Evolutionary conservation across 305 asterid genomes (phyloP), one percentile per base, ranked within the genome.

Genomic region (Rubia tinctorum): DNA sequence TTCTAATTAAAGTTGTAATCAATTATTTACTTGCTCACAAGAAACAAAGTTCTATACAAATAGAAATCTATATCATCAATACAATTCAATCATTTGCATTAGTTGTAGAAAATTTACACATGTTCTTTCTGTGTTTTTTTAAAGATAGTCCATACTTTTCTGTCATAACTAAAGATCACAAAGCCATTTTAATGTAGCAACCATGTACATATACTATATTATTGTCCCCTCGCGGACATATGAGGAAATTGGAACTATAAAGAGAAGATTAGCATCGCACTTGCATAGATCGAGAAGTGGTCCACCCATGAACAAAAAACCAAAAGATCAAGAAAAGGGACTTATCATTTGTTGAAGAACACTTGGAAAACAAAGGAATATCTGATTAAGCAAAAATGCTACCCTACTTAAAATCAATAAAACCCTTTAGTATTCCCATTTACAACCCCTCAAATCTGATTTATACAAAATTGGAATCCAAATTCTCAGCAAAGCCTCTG

Each of bases 381-480:
- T 43, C 51, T 20, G 47, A 76, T 23, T 74, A 71, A 44, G 49
- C 55, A 56, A 30, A 68, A 66, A 64, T 72, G 77, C 71, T 75
- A 79, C 56, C 58, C 58, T 78, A 63, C 58, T 78, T 63, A 66
- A 73, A 69, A 71, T 66, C 64, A 78, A 70, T 60, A 14, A 30
- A 53, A 17, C n/a, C 76, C 62, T 71, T 71, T 53, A 53, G 59
- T 68, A 68, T n/a, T 73, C 65, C 69, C 79, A 84, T 85, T 83
- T 85, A 84, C 90, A 88, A 71, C 69, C 59, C 71, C 82, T 42
- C 75, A 37, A 17, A 73, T 75, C 77, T 77, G 75, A 70, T 75
- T 73, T 80, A 77, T 77, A 80, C 85, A 87, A 84, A 84, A 80
- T 67, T 72, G 69, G 78, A 77, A n/a, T 61, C 66, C 64, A 18